Evolutionary conservation across 768 basidiomycete species (phyloP).

Genomic region (Amanita fuliginea): DNA sequence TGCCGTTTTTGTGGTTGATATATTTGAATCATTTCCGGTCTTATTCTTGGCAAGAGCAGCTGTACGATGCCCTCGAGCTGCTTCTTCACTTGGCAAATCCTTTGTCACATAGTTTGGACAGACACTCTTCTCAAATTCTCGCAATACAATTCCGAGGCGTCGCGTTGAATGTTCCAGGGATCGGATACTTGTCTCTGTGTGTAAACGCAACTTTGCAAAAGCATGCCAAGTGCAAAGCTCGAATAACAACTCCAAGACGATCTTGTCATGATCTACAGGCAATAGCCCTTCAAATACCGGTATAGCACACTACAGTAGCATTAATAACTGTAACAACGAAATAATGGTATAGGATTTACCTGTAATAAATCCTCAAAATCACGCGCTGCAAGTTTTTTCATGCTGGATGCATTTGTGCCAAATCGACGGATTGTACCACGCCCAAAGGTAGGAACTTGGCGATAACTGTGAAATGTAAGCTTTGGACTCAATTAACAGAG

Average conservation of each 20-base stretch:
- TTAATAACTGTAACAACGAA: background rate
- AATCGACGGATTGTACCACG: constrained; percentile 24
- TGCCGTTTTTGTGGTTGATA: too few species aligned
- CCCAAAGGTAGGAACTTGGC: constrained; percentile 18
- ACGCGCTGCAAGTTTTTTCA: constrained; percentile 19
- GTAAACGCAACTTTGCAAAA: constrained; percentile 19
- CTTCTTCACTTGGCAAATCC: constrained; percentile 16
- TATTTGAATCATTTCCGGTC: too few species aligned
- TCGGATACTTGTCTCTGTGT: constrained; percentile 12
- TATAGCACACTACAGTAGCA: constrained; percentile 13
- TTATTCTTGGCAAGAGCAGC: background rate
- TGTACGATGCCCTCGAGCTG: constrained; percentile 9
- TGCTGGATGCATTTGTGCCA: constrained; percentile 19
- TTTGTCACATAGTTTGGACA: constrained; percentile 12
- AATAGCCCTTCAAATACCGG: constrained; percentile 27
- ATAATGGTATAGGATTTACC: background rate
- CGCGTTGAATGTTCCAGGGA: constrained; percentile 15
- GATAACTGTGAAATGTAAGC: constrained; percentile 7
- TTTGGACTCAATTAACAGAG: too few species aligned
- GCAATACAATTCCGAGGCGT: constrained; percentile 15
- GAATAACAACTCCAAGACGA: constrained; percentile 18
- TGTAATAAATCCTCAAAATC: constrained; percentile 25
- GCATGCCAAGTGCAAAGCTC: constrained; percentile 23
- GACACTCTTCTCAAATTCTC: constrained; percentile 12
- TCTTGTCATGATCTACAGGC: constrained; percentile 15